These are phyloP conservation scores for Colletotrichum theobromicola DNA, from an alignment of 2,329 filamentous ascomycete species.

Conservation along the genomic window DNA sequence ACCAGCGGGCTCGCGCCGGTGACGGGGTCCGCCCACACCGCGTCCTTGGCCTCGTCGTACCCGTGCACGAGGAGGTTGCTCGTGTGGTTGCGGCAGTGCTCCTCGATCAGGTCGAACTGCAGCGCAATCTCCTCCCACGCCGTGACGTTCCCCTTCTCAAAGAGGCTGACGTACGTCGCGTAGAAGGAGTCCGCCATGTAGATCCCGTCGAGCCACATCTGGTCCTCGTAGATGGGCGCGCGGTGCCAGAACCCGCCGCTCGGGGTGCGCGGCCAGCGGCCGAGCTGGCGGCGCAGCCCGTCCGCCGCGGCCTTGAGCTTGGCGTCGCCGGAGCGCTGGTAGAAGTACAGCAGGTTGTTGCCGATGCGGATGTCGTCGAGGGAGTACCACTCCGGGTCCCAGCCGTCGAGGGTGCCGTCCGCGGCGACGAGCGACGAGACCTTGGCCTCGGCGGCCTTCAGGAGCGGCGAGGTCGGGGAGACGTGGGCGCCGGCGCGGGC, in stretches of 20 bases:
- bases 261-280: slow-evolving; percentile 53
- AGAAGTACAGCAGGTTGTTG: slow-evolving; percentile 55
- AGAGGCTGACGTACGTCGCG: slow-evolving; percentile 42
- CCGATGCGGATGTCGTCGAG: slow-evolving; percentile 59
- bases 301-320: slow-evolving; percentile 56
- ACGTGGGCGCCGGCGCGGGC: slow-evolving; percentile 1
- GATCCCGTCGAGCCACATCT: slow-evolving; percentile 65
- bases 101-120: slow-evolving; percentile 51
- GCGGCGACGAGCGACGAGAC: slow-evolving; percentile 12
- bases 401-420: slow-evolving; percentile 51
- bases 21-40: slow-evolving; percentile 54
- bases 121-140: slow-evolving; percentile 50
- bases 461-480: not conserved
- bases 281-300: slow-evolving; percentile 48
- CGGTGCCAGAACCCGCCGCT: slow-evolving; percentile 61
- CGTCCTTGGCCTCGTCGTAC: slow-evolving; percentile 53
- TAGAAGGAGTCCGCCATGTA: slow-evolving; percentile 55
- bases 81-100: slow-evolving; percentile 41
- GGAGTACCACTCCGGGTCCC: slow-evolving; percentile 54
- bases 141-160: slow-evolving; percentile 39
- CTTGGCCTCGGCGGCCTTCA: not conserved
- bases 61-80: slow-evolving; percentile 57
- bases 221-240: slow-evolving; percentile 45
- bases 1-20: slow-evolving; percentile 57
- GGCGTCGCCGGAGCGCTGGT: slow-evolving; percentile 46